phyloP scores from a whole-genome alignment of 495 filamentous ascomycete species.

The Darksidea phi region DNA sequence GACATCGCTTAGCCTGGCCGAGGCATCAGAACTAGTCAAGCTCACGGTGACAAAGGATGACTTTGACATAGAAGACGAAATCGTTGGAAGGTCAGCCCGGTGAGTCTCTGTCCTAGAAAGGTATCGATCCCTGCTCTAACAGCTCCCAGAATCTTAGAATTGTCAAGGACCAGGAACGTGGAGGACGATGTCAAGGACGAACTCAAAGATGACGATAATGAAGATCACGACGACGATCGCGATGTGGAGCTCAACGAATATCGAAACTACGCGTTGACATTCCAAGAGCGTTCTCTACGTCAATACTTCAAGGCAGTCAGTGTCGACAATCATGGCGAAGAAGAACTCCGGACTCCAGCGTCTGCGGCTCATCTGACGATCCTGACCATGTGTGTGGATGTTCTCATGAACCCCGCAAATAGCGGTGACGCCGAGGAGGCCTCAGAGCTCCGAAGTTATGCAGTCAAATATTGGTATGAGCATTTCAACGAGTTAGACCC shows the following conservation, averaged over 20 bases:
- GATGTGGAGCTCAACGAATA: slow-evolving; percentile 19
- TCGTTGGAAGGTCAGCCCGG: slow-evolving; percentile 18
- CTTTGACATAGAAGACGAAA: slow-evolving; percentile 23
- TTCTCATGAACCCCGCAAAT: not conserved
- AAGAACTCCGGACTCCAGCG: slow-evolving; percentile 12
- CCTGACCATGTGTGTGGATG: slow-evolving; percentile 9
- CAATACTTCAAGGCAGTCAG: slow-evolving; percentile 29
- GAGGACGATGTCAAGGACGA: slow-evolving; percentile 21
- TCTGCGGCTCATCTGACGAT: slow-evolving; percentile 19
- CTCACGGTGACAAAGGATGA: slow-evolving; percentile 12
- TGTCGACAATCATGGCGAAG: slow-evolving; percentile 10
- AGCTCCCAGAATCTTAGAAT: slow-evolving; percentile 17
- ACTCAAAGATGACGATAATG: slow-evolving; percentile 18
- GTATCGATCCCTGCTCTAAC: not conserved
- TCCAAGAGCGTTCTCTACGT: slow-evolving; percentile 36
- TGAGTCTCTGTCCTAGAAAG: not conserved
- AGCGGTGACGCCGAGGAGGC: not conserved
- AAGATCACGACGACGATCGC: slow-evolving; percentile 11
- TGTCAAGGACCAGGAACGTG: slow-evolving; percentile 14
- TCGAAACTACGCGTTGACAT: slow-evolving; percentile 21
- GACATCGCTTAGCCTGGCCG: slow-evolving; percentile 28
- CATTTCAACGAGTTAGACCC: slow-evolving; percentile 23
- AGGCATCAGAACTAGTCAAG: slow-evolving; percentile 25
- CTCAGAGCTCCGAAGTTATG: slow-evolving; percentile 14
- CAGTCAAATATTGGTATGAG: slow-evolving; percentile 18